phyloP scores from a whole-genome alignment of 176 grass and related monocot species.

The Saccharum officinarum region DNA sequence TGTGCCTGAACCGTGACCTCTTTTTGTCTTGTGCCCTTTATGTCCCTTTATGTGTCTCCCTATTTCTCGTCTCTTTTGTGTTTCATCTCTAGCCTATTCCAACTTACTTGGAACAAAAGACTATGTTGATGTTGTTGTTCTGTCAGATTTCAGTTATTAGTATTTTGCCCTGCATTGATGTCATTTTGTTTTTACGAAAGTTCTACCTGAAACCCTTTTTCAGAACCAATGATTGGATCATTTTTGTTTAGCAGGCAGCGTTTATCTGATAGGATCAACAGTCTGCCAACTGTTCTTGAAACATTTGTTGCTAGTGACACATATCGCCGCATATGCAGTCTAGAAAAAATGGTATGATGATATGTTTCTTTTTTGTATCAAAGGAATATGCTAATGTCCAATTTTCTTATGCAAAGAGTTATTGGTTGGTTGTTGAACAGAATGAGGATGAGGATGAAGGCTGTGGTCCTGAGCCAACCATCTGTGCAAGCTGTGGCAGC shows the following conservation, averaged over 20 bases:
- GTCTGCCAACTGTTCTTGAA: background rate
- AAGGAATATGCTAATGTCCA: background rate
- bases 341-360: background rate
- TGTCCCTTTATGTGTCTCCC: too few species aligned
- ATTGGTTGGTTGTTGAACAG: background rate
- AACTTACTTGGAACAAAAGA: too few species aligned
- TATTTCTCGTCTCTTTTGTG: too few species aligned
- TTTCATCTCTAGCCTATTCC: too few species aligned
- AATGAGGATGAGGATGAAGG: conserved; percentile 7
- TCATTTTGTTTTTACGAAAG: background rate
- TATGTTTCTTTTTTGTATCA: background rate
- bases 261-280: background rate
- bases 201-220: background rate
- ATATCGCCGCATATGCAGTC: background rate
- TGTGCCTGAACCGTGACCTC: too few species aligned
- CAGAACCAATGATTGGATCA: background rate
- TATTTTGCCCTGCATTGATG: background rate
- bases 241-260: background rate
- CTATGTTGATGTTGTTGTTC: too few species aligned
- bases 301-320: background rate
- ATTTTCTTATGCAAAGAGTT: conserved; percentile 9
- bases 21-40: too few species aligned
- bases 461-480: background rate
- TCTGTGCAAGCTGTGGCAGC: background rate
- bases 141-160: background rate